These are phyloP conservation scores for Diaporthe longicolla DNA, from an alignment of 2,329 filamentous ascomycete species.

Conservation along the genomic window DNA sequence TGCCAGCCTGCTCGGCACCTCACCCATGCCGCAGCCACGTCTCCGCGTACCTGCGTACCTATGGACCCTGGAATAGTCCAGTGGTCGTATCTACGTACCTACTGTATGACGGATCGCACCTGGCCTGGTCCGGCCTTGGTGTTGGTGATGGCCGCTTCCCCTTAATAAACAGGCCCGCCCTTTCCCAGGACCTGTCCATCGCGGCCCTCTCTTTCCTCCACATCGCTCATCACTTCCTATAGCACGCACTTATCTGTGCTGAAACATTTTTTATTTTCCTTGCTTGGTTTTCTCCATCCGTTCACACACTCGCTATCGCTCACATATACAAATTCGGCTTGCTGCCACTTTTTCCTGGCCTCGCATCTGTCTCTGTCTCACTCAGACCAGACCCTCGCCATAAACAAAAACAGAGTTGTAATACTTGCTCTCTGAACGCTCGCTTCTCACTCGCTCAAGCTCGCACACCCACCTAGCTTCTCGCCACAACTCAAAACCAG, in stretches of 20 bases:
- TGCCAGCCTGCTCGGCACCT: slow-evolving; percentile 19
- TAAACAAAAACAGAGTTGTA: slow-evolving; percentile 22
- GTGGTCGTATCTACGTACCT: slow-evolving; percentile 8
- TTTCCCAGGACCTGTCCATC: slow-evolving; percentile 8
- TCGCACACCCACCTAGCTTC: not conserved
- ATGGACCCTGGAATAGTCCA: slow-evolving; percentile 18
- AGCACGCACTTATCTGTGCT: slow-evolving; percentile 20
- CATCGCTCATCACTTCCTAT: slow-evolving; percentile 20
- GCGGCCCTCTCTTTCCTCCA: slow-evolving; percentile 21
- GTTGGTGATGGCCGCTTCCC: slow-evolving; percentile 31
- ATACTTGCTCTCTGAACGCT: slow-evolving; percentile 8
- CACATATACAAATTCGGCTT: slow-evolving; percentile 22
- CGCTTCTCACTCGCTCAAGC: slow-evolving; percentile 21
- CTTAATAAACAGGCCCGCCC: slow-evolving; percentile 37
- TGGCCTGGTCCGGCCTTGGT: slow-evolving; percentile 26
- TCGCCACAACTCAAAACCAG: slow-evolving; percentile 22
- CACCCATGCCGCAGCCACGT: slow-evolving; percentile 18
- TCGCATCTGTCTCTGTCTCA: slow-evolving; percentile 12
- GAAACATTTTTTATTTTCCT: slow-evolving; percentile 17
- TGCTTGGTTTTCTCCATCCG: slow-evolving; percentile 9
- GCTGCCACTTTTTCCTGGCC: slow-evolving; percentile 18
- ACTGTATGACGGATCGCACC: slow-evolving; percentile 3
- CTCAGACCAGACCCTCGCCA: slow-evolving; percentile 1
- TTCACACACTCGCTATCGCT: slow-evolving; percentile 20
- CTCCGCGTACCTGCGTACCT: slow-evolving; percentile 21